Conservation (phyloP, 768 basidiomycete species). For the Mycena kentingensis region DNA sequence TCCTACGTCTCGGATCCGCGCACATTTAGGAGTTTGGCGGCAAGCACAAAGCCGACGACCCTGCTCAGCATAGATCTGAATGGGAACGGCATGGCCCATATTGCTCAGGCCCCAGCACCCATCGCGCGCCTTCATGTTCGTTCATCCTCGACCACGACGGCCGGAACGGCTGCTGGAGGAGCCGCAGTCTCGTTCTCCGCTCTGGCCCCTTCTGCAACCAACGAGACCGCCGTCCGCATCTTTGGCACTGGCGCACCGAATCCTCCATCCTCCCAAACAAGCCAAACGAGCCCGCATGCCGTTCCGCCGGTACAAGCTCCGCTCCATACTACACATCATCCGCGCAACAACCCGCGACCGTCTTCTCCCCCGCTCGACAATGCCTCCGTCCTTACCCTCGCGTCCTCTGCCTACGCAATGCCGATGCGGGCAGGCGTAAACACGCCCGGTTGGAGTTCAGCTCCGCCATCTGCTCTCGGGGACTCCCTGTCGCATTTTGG, state of each 20-base stretch:
- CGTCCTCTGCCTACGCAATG: conserved; percentile 87
- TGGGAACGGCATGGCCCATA: conserved; percentile 84
- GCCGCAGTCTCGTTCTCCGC: conserved; percentile 24
- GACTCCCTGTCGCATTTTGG: conserved; percentile 77
- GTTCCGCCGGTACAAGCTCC: conserved; percentile 72
- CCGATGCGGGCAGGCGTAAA: conserved; percentile 54
- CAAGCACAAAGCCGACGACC: conserved; percentile 94
- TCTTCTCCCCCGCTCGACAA: conserved; percentile 89
- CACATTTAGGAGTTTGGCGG: conserved; percentile 80
- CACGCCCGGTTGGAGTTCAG: conserved; percentile 43
- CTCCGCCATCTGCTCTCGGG: conserved; percentile 52
- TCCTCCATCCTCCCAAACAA: conserved; percentile 28
- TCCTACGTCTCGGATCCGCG: conserved; percentile 81
- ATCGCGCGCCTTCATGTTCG: conserved; percentile 58
- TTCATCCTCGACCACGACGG: conserved; percentile 58
- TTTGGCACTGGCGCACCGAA: conserved; percentile 27
- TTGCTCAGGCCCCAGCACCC: conserved; percentile 82
- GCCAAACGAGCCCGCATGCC: conserved; percentile 27
- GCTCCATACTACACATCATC: conserved; percentile 88
- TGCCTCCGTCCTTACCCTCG: conserved; percentile 89
- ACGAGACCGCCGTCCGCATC: conserved; percentile 47
- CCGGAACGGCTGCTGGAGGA: conserved; percentile 39
- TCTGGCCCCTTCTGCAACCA: conserved; percentile 59
- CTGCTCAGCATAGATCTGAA: conserved; percentile 85
- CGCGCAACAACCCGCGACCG: conserved; percentile 93